Conservation (phyloP, 225 moss, liverwort and hornwort genomes). For the Antitrichia curtipendula region DNA sequence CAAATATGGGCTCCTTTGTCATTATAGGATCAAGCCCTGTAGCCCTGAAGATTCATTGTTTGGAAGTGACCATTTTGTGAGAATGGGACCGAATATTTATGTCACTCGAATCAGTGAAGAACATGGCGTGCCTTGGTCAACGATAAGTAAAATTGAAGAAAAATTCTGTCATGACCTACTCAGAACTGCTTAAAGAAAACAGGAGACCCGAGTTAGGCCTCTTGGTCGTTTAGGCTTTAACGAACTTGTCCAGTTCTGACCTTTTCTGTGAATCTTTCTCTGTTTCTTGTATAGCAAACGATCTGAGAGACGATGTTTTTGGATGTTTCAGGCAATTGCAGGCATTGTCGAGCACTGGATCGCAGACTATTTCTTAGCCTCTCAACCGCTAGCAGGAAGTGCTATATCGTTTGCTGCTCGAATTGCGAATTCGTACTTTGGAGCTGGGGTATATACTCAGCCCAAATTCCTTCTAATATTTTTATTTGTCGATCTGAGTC, state of each 20-base stretch:
- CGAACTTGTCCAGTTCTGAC: not conserved
- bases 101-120: not conserved
- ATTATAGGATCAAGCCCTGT: not conserved
- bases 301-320: not conserved
- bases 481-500: not conserved
- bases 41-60: not conserved
- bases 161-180: not conserved
- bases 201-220: not conserved
- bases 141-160: not conserved
- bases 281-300: not conserved
- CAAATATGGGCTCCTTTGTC: not conserved
- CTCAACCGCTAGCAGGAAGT: slow-evolving; percentile 70
- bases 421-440: slow-evolving; percentile 71
- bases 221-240: not conserved
- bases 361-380: slow-evolving; percentile 81
- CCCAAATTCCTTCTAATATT: not conserved
- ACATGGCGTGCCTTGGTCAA: not conserved
- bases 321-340: slow-evolving; percentile 60
- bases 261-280: not conserved
- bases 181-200: not conserved
- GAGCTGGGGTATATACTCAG: slow-evolving; percentile 41
- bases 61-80: not conserved
- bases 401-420: slow-evolving; percentile 57
- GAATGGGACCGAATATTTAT: not conserved
- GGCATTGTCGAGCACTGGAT: slow-evolving; percentile 86